Base-by-base conservation (phyloP, 2,329 filamentous ascomycete species). In the Cercospora berteroae region DNA sequence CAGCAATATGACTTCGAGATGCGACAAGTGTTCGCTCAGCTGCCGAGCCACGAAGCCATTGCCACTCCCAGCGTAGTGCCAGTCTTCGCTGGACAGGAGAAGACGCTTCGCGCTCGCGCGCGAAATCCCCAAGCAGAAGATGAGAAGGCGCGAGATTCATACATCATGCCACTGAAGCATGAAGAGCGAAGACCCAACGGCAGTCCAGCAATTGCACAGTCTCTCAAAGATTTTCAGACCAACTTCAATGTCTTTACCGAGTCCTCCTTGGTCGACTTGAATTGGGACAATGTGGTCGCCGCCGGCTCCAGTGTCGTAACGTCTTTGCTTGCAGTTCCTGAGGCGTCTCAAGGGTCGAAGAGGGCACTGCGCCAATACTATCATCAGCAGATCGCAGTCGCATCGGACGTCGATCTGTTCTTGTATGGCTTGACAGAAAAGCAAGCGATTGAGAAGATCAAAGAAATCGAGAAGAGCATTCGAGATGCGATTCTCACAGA, bases 181-280 rank as follows among this genome's bases (percentile, higher is more conserved):
- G 81, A 87, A 3, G 84, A 89, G 60, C 88, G 92, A 39, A 88
- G 88, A 59, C 73, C 82, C 0, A 80, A 87, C 75, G 89, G 87
- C 5, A 85, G 88, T 1, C 87, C 87, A 3, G 92, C 92, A 2
- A 85, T 91, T 4, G 91, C 94, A 0, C 77, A 83, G 25, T 85
- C 85, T 12, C 76, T 95, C 56, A 83, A 86, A 58, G 88, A 92
- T 31, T 96, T 95, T 73, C 88, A 89, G 76, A 86, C 87, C 59
- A 94, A 95, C 79, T 94, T 96, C 79, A 86, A 86, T 67, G 77
- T 96, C 67, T 96, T 96, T 76, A 93, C 90, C 1, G 93, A 96
- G 79, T 90, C 87, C 1, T 89, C 91, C 0, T 81, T 96, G 29
- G 83, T 84, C 31, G 92, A 94, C 59, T 77, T 96, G 72, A 87